Evolutionary conservation across 2,329 filamentous ascomycete genomes (phyloP), one percentile per base, ranked within the genome.

Genomic region (Monosporascus cannonballus): DNA sequence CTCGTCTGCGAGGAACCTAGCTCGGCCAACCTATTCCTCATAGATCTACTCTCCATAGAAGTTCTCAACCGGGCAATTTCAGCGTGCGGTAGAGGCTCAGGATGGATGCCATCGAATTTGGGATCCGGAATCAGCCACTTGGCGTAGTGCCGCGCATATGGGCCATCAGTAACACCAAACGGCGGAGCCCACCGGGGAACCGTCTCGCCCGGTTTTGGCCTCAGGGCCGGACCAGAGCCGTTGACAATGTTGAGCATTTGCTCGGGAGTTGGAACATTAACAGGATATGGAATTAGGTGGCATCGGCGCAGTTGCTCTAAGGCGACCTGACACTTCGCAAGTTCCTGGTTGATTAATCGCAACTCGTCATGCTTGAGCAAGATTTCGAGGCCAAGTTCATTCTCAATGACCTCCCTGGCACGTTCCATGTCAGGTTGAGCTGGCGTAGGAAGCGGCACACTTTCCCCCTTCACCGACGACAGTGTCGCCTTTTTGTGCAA

Each of bases 321-420:
- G 11, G 92, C 90, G 58, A 92, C 77, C 74, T 97, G 92, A 67
- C 92, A 96, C 75, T 96, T 97, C 59, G 90, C 93, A 59, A 97
- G 80, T 73, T 97, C 94, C 72, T 96, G 91, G 67, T 97, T 90
- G 69, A 97, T 96, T 61, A 96, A 78, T 53, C 92, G 89, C 54
- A 97, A 75, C 74, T 99, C 94, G 64, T 94, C 85, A 71, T 99
- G 94, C 77, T 96, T 97, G 68, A 95, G 75, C 58, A 97, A 75
- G 50, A 97, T 92, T 74, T 96, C 92, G 59, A 94, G 82, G 64
- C 91, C 89, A 69, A 97, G 87, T 71, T 96, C 89, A 56, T 90
- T 85, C 66, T 91, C 86, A 66, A 97, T 87, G 37, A 81, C 80
- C 61, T 92, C 85, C 66, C 83, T 83, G 57, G 87, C 79, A 53